Conservation (phyloP, 208 protist species). For the Leptomonas pyrrhocoris region DNA sequence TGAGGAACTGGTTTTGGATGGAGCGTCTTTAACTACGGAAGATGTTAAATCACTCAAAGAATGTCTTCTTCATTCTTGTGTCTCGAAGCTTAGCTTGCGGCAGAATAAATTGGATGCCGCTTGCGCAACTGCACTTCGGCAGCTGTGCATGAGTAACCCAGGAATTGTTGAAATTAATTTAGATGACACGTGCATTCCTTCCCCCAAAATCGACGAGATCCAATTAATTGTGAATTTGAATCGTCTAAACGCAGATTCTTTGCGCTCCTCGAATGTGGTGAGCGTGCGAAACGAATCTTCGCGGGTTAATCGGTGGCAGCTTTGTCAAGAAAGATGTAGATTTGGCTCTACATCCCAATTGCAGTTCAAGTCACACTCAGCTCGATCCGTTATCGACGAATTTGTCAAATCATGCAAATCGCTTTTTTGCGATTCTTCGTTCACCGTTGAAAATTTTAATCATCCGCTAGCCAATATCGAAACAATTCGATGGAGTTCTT, state of each 20-base stretch:
- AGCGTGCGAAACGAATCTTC: slow-evolving; percentile 13
- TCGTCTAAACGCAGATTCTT: slow-evolving; percentile 28
- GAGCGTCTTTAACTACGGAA: slow-evolving; percentile 27
- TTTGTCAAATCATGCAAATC: slow-evolving; percentile 18
- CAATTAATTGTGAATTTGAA: slow-evolving; percentile 50
- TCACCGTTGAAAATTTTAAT: slow-evolving; percentile 7
- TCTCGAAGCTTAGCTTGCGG: slow-evolving; percentile 45
- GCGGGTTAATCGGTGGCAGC: slow-evolving; percentile 10
- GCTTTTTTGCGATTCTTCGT: slow-evolving; percentile 22
- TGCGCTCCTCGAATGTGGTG: slow-evolving; percentile 3
- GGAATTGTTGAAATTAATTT: slow-evolving; percentile 41
- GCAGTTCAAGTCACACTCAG: neutral
- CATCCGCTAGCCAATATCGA: slow-evolving; percentile 14
- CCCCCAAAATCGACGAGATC: slow-evolving; percentile 41
- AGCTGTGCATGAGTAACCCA: slow-evolving; percentile 42
- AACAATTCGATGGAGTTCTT: slow-evolving; percentile 25
- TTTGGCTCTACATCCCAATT: neutral
- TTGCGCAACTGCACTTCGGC: slow-evolving; percentile 33
- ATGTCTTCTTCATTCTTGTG: slow-evolving; percentile 38
- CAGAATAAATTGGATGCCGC: slow-evolving; percentile 39
- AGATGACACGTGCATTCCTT: slow-evolving; percentile 38
- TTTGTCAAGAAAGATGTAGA: slow-evolving; percentile 12
- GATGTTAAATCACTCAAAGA: slow-evolving; percentile 43
- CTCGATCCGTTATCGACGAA: slow-evolving; percentile 10
- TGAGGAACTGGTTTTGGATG: slow-evolving; percentile 55